These are phyloP conservation scores for Alternaria viburni DNA, from an alignment of 2,329 filamentous ascomycete genomes.

Conservation along the genomic window DNA sequence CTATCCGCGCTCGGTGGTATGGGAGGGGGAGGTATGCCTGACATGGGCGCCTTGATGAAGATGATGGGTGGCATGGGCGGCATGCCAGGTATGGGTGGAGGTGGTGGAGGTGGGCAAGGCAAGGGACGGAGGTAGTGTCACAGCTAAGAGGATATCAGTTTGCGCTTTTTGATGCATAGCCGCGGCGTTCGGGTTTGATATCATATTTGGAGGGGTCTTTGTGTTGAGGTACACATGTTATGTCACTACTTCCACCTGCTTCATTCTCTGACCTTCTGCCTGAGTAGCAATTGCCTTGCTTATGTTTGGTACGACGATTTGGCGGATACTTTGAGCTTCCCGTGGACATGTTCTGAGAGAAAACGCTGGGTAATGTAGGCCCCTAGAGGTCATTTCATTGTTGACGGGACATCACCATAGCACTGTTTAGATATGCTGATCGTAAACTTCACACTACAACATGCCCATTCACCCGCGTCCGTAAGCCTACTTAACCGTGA, in stretches of 20 bases:
- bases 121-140: constrained; percentile 28
- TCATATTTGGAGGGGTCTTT: neutral
- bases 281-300: neutral
- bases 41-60: constrained; percentile 46
- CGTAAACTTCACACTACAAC: neutral
- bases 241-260: neutral
- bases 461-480: too few relatives aligned
- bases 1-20: constrained; percentile 66
- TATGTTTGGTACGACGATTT: neutral
- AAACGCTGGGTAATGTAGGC: too few relatives aligned
- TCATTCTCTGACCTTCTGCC: neutral
- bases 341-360: too few relatives aligned
- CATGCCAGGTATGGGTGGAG: constrained; percentile 39
- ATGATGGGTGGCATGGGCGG: constrained; percentile 46
- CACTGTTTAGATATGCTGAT: too few relatives aligned
- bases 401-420: too few relatives aligned
- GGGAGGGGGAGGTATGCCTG: constrained; percentile 58
- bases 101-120: constrained; percentile 23
- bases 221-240: neutral
- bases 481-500: neutral
- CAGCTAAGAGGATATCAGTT: constrained; percentile 3
- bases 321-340: neutral
- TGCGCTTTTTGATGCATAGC: constrained; percentile 13
- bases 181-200: constrained; percentile 10
- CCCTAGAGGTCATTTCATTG: too few relatives aligned